These are phyloP conservation scores for Rubia tinctorum DNA, from an alignment of 305 asterid species.

Conservation along the genomic window DNA sequence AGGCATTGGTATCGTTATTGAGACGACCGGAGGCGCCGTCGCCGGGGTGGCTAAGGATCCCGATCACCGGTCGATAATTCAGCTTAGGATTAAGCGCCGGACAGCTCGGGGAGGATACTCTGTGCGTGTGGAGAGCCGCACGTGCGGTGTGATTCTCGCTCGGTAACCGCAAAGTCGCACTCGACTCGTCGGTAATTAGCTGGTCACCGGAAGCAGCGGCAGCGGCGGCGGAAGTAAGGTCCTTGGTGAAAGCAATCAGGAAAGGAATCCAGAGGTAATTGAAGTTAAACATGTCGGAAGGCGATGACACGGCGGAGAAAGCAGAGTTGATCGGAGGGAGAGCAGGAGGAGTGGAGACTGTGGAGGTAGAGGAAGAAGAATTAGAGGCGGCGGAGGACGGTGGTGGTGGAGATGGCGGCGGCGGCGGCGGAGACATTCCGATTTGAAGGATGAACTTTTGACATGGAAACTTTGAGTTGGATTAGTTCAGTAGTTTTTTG, in stretches of 20 bases:
- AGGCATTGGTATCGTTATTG: conserved; percentile 52
- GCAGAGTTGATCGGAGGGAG: conserved; percentile 4
- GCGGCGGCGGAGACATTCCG: conserved; percentile 7
- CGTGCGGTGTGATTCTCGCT: conserved; percentile 18
- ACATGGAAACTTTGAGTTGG: background rate
- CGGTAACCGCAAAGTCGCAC: conserved; percentile 39
- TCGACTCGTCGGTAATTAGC: conserved; percentile 4
- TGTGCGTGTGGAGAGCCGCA: background rate
- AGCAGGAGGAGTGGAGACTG: background rate
- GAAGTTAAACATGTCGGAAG: conserved; percentile 44
- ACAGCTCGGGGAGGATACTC: conserved; percentile 33
- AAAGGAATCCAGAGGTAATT: conserved; percentile 42
- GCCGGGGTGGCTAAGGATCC: conserved; percentile 85
- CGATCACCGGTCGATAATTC: conserved; percentile 76
- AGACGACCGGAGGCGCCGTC: conserved; percentile 93
- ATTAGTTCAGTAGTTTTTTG: background rate
- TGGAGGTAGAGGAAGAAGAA: conserved; percentile 12
- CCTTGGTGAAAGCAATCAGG: conserved; percentile 46
- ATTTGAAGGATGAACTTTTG: background rate
- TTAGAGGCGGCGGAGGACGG: conserved; percentile 11
- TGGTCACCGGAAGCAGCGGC: conserved; percentile 14
- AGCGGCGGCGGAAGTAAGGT: conserved; percentile 30
- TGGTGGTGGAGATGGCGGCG: conserved; percentile 10
- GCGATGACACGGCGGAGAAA: conserved; percentile 17
- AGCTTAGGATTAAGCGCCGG: conserved; percentile 50